phyloP scores from a whole-genome alignment of 1,284 basidiomycete genomes.

The Ganoderma leucocontextum region DNA sequence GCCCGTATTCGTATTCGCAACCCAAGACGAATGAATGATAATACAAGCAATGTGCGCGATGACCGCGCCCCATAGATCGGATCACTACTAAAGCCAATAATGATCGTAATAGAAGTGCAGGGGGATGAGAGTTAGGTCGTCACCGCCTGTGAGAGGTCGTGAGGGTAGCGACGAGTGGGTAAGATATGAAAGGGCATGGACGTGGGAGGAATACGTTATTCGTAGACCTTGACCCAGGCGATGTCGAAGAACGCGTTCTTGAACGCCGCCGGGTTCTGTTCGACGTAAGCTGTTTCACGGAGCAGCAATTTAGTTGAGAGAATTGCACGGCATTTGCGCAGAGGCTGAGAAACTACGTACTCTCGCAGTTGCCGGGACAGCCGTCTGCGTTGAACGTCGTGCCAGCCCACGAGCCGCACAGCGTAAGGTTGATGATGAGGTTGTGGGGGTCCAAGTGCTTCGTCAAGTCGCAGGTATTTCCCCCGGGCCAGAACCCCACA shows the following conservation, averaged over 20 bases:
- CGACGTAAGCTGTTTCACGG: conserved; percentile 56
- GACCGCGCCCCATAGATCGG: no score
- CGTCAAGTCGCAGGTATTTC: conserved; percentile 52
- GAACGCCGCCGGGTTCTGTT: conserved; percentile 72
- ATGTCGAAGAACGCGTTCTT: conserved; percentile 74
- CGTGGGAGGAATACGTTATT: not conserved
- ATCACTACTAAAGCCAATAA: no score
- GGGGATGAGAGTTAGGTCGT: no score
- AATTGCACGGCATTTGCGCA: not conserved
- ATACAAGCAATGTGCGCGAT: no score
- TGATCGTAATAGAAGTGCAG: no score
- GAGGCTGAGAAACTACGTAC: conserved; percentile 41
- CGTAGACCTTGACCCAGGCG: conserved; percentile 54
- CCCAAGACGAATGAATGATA: no score
- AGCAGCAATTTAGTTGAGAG: not conserved
- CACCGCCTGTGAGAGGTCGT: no score
- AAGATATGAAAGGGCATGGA: no score
- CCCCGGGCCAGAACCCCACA: conserved; percentile 58
- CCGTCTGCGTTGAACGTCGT: conserved; percentile 50
- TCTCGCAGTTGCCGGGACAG: conserved; percentile 57
- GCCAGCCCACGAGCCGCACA: conserved; percentile 66
- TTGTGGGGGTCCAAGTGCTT: conserved; percentile 60
- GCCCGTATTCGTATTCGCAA: no score
- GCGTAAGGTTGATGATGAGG: conserved; percentile 62
- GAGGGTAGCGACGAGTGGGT: no score